Percentiles rank a stretch among this genome's conserved stretches.
Evolutionary conservation across 441 rosid species (phyloP).

Genomic region (Manihot esculenta): DNA sequence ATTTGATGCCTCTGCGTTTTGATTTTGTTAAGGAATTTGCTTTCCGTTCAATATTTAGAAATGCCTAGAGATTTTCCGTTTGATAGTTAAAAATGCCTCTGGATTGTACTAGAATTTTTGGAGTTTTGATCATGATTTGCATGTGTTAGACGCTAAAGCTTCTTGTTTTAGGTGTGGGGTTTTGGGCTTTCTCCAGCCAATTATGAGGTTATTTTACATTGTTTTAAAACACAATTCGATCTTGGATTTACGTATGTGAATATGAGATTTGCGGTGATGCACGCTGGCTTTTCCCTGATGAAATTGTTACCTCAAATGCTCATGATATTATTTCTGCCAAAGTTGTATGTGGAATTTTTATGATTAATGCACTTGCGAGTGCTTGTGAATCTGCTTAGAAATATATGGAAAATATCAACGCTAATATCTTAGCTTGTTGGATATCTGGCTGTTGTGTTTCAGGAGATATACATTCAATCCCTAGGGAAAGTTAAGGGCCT

Average conservation of each 20-base stretch:
- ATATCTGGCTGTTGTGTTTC: not conserved
- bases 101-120: not conserved
- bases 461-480: not conserved
- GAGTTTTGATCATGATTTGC: conserved; percentile 6
- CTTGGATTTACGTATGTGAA: not conserved
- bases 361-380: conserved; percentile 1
- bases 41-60: conserved; percentile 5
- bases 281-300: not conserved
- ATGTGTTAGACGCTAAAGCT: conserved; percentile 17
- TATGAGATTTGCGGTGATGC: not conserved
- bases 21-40: conserved; percentile 3
- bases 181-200: conserved; percentile 11
- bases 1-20: conserved; percentile 8
- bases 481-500: not conserved
- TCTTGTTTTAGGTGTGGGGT: not conserved
- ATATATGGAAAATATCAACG: not conserved
- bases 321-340: not conserved
- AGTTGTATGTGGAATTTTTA: not conserved
- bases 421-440: conserved; percentile 6
- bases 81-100: conserved; percentile 1
- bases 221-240: not conserved
- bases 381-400: not conserved
- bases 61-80: conserved; percentile 4
- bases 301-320: conserved; percentile 2
- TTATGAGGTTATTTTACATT: conserved; percentile 1